A percentile compares a stretch with the other conserved stretches of the same genome.
Conservation (phyloP, 2,329 filamentous ascomycete genomes). For the Cordyceps cateniannulata region DNA sequence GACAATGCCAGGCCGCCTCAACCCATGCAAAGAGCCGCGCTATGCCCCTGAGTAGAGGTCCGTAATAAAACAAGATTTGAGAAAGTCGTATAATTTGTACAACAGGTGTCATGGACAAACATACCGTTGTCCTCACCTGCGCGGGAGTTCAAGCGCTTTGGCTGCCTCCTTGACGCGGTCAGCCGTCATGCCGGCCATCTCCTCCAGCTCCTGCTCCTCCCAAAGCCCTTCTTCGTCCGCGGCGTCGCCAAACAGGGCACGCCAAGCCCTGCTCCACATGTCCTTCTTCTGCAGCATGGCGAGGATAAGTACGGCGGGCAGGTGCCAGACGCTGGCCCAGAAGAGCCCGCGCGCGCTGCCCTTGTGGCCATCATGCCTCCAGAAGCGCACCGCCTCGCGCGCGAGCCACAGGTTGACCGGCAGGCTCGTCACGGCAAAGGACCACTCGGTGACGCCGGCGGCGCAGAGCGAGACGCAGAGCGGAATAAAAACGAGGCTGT, state of each 20-base stretch:
- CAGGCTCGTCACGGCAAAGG: conserved; percentile 73
- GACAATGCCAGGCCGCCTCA: background rate
- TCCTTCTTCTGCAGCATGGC: conserved; percentile 92
- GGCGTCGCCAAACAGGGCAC: conserved; percentile 53
- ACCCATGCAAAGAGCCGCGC: background rate
- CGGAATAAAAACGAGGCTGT: conserved; percentile 79
- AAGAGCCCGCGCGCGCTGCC: conserved; percentile 81
- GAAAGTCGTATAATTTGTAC: conserved; percentile 10
- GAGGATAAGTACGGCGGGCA: conserved; percentile 82
- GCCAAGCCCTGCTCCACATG: conserved; percentile 78
- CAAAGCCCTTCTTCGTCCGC: conserved; percentile 52
- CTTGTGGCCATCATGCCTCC: conserved; percentile 67
- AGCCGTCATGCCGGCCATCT: conserved; percentile 31
- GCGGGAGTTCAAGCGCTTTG: conserved; percentile 9
- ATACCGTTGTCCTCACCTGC: background rate
- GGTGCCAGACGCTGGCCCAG: conserved; percentile 96
- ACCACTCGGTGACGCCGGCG: conserved; percentile 75
- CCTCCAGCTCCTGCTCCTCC: conserved; percentile 49
- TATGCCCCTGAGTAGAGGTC: background rate
- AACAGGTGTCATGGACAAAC: background rate
- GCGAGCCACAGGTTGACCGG: conserved; percentile 83
- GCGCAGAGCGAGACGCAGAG: conserved; percentile 77
- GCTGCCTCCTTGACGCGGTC: conserved; percentile 18
- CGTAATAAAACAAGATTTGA: conserved; percentile 19
- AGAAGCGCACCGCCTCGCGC: conserved; percentile 74